phyloP scores from a whole-genome alignment of 73 alveolate genomes.

The Paramecium bursaria region DNA sequence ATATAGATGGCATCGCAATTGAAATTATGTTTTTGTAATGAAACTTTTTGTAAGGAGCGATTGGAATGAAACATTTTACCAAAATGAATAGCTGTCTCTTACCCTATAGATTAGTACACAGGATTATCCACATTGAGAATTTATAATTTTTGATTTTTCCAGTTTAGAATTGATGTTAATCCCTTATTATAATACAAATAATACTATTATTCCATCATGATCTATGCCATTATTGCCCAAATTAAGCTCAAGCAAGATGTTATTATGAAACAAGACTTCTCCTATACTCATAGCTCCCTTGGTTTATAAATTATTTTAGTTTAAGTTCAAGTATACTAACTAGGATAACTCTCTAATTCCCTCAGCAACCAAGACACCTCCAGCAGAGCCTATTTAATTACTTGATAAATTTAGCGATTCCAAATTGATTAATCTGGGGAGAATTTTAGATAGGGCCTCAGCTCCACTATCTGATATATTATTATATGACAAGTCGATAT shows the following conservation, averaged over 20 bases:
- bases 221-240: slow-evolving; percentile 95
- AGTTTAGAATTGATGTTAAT: slow-evolving; percentile 87
- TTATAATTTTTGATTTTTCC: slow-evolving; percentile 91
- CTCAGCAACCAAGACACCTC: slow-evolving; percentile 93
- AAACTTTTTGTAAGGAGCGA: slow-evolving; percentile 89
- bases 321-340: slow-evolving; percentile 88
- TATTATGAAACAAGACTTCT: slow-evolving; percentile 90
- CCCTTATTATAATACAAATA: slow-evolving; percentile 36
- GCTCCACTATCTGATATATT: slow-evolving; percentile 93
- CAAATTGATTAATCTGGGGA: slow-evolving; percentile 84
- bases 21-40: slow-evolving; percentile 89
- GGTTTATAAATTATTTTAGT: slow-evolving; percentile 89
- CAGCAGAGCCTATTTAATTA: slow-evolving; percentile 89
- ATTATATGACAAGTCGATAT: slow-evolving; percentile 93
- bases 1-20: slow-evolving; percentile 95
- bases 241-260: slow-evolving; percentile 84
- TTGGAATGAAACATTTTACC: slow-evolving; percentile 96
- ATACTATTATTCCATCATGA: slow-evolving; percentile 97
- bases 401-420: slow-evolving; percentile 93
- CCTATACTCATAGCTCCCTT: slow-evolving; percentile 95
- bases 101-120: slow-evolving; percentile 90
- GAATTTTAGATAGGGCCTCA: slow-evolving; percentile 85
- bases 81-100: slow-evolving; percentile 95
- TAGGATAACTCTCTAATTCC: slow-evolving; percentile 83
- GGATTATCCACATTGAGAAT: slow-evolving; percentile 98